Conservation (phyloP, 345 rosid species). For the Clarkia xantiana region DNA sequence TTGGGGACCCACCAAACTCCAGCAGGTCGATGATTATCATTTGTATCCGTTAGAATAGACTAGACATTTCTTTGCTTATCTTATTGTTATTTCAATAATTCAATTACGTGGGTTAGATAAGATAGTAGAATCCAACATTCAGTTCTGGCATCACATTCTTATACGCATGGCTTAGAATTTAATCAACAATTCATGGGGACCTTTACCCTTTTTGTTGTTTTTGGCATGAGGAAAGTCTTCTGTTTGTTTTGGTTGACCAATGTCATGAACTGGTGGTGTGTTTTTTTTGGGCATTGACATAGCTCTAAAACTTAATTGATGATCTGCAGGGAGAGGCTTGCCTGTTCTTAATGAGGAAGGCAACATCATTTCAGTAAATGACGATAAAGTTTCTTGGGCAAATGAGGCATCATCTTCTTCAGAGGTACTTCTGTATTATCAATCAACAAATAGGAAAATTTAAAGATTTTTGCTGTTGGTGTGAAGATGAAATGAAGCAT, state of each 20-base stretch:
- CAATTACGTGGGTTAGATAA: too few relatives aligned
- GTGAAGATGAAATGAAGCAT: too few relatives aligned
- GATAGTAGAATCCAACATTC: too few relatives aligned
- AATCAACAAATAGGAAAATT: too few relatives aligned
- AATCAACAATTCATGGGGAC: too few relatives aligned
- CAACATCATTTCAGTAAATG: conserved; percentile 36
- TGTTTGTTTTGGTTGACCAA: too few relatives aligned
- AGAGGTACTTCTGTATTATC: conserved; percentile 35
- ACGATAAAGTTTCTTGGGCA: conserved; percentile 44
- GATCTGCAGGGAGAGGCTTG: conserved; percentile 50
- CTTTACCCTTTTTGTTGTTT: too few relatives aligned
- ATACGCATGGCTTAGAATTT: too few relatives aligned
- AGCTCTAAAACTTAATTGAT: neutral
- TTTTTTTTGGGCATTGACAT: neutral
- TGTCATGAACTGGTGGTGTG: too few relatives aligned
- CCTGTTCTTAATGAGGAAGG: conserved; percentile 88
- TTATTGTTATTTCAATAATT: neutral
- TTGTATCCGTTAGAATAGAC: neutral
- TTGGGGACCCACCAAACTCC: conserved; percentile 38
- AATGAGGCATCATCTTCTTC: conserved; percentile 33
- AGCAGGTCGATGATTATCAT: conserved; percentile 27
- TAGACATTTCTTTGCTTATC: neutral
- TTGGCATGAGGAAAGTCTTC: too few relatives aligned
- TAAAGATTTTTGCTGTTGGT: too few relatives aligned
- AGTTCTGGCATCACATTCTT: too few relatives aligned